Evolutionary conservation across 2,329 filamentous ascomycete species (phyloP).

Genomic region (Microdochium paspali): DNA sequence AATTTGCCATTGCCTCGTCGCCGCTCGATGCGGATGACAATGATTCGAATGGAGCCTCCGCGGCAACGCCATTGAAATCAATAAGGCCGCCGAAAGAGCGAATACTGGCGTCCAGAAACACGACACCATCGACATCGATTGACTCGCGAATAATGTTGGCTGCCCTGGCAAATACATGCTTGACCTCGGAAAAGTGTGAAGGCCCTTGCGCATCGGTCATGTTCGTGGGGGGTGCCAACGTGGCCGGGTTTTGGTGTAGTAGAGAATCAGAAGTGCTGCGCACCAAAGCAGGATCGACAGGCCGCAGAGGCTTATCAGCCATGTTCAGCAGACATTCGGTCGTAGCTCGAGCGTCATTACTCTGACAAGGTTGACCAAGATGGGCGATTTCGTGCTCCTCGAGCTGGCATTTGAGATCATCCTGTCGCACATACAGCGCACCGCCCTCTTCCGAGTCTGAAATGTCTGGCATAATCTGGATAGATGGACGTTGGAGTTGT

Average conservation of each 20-base stretch:
- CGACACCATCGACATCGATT: slow-evolving; percentile 28
- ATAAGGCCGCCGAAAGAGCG: not conserved
- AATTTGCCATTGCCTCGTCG: not conserved
- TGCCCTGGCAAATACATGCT: slow-evolving; percentile 12
- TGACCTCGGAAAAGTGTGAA: not conserved
- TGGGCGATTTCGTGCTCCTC: not conserved
- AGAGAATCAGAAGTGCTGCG: not conserved
- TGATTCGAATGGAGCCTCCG: not conserved
- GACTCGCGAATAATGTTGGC: slow-evolving; percentile 31
- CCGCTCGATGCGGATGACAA: not conserved
- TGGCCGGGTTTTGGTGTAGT: not conserved
- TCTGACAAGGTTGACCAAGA: not conserved
- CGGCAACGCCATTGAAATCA: not conserved
- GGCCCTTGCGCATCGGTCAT: not conserved
- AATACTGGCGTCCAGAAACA: slow-evolving; percentile 19
- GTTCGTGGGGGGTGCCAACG: not conserved
- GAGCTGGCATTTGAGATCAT: not conserved
- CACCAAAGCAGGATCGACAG: not conserved
- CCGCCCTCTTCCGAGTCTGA: not conserved
- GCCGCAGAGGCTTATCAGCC: not conserved
- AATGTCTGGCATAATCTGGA: not conserved
- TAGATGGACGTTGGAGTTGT: not conserved
- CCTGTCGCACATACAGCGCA: not conserved
- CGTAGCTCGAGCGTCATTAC: not conserved
- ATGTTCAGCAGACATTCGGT: not conserved